Conservation (phyloP, 257 asterid species). For the Jacaranda mimosifolia region DNA sequence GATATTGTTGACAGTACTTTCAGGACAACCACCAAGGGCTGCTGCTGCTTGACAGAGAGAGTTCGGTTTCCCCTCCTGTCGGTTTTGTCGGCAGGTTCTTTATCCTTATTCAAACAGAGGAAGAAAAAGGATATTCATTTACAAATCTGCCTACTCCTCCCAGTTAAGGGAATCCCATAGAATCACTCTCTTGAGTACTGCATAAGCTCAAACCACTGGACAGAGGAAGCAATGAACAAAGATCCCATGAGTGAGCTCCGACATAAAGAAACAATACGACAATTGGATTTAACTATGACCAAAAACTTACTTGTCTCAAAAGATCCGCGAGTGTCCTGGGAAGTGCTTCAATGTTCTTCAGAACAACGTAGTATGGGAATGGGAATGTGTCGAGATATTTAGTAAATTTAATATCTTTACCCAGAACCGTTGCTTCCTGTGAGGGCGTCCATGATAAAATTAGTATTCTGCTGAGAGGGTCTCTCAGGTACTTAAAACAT, state of each 20-base stretch:
- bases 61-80: neutral
- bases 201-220: slow-evolving; percentile 99
- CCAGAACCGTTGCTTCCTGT: slow-evolving; percentile 72
- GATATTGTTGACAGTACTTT: neutral
- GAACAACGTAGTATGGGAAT: slow-evolving; percentile 83
- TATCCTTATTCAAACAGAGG: no score
- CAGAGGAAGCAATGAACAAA: slow-evolving; percentile 7
- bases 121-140: no score
- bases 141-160: no score
- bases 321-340: slow-evolving; percentile 91
- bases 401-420: slow-evolving; percentile 42
- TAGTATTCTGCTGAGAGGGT: slow-evolving; percentile 18
- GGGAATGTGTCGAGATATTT: slow-evolving; percentile 87
- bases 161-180: neutral
- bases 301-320: slow-evolving; percentile 78
- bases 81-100: no score
- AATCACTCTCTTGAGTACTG: slow-evolving; percentile 61
- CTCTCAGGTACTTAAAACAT: neutral
- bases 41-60: neutral
- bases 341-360: slow-evolving; percentile 87
- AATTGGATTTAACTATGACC: neutral
- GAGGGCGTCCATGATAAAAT: neutral
- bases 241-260: neutral
- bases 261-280: neutral
- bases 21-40: neutral